These are phyloP conservation scores for Exobasidium rhododendri DNA, from an alignment of 1,284 basidiomycete species.

Conservation along the genomic window DNA sequence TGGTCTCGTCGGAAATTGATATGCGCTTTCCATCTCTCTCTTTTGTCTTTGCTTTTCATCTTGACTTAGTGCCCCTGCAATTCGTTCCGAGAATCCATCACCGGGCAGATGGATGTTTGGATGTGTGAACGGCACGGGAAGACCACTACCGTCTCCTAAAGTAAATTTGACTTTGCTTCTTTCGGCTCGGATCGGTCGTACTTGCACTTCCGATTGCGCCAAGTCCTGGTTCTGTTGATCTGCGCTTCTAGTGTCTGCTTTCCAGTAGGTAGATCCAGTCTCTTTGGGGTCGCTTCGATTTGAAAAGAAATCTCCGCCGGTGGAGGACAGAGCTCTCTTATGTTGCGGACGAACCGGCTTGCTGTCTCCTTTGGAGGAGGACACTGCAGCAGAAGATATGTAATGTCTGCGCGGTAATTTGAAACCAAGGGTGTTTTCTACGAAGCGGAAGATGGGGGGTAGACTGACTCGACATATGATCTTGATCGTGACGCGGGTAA, in stretches of 20 bases:
- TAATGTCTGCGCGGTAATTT: conserved; percentile 43
- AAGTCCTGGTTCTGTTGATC: conserved; percentile 6
- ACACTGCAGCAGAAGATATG: conserved; percentile 19
- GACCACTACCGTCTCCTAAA: conserved; percentile 5
- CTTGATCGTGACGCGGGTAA: conserved; percentile 69
- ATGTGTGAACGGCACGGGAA: conserved; percentile 15
- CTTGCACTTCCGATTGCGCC: not conserved
- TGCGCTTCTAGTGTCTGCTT: not conserved
- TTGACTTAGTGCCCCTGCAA: conserved; percentile 16
- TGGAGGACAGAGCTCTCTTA: not conserved
- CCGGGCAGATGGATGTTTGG: conserved; percentile 9
- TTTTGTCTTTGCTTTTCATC: conserved; percentile 9
- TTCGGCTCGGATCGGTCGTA: not conserved
- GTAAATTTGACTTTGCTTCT: conserved; percentile 11
- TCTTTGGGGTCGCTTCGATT: not conserved
- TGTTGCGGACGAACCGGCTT: conserved; percentile 13
- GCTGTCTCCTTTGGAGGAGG: conserved; percentile 18
- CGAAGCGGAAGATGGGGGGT: conserved; percentile 35
- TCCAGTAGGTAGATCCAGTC: not conserved
- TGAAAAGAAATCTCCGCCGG: not conserved
- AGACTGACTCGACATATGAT: conserved; percentile 34
- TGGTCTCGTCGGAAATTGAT: conserved; percentile 13
- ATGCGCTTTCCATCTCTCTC: conserved; percentile 1
- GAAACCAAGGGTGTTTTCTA: conserved; percentile 35
- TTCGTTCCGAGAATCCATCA: conserved; percentile 34